These are phyloP conservation scores for Aschersonia sp. DNA, from an alignment of 2,329 filamentous ascomycete species.

Conservation along the genomic window DNA sequence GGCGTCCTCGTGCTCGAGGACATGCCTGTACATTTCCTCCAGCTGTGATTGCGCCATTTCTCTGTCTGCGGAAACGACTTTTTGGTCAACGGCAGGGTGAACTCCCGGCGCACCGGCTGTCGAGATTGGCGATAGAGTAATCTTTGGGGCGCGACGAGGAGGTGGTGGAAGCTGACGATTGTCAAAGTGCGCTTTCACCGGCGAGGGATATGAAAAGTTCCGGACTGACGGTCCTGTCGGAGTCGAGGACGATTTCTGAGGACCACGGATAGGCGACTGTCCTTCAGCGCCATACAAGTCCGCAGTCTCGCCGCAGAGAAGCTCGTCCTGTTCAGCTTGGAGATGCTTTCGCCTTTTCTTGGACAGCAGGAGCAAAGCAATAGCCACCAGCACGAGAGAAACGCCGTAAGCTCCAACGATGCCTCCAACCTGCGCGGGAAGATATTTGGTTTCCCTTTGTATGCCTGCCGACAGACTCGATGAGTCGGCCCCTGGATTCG, in stretches of 20 bases:
- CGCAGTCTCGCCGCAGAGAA: constrained; percentile 21
- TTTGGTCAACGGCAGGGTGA: constrained; percentile 60
- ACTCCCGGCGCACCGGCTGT: constrained; percentile 37
- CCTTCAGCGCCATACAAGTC: constrained; percentile 9
- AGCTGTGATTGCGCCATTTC: constrained; percentile 67
- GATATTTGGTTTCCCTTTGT: constrained; percentile 43
- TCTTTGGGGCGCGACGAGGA: constrained; percentile 20
- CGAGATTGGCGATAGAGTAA: constrained; percentile 31
- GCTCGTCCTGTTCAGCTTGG: constrained; percentile 35
- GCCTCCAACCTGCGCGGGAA: constrained; percentile 71
- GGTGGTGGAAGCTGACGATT: constrained; percentile 1
- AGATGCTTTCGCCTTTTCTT: constrained; percentile 39
- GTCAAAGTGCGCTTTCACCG: constrained; percentile 19
- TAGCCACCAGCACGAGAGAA: constrained; percentile 59
- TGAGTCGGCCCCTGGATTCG: constrained; percentile 44
- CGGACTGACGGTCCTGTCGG: constrained; percentile 11
- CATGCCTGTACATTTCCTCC: constrained; percentile 80
- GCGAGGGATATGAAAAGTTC: constrained; percentile 37
- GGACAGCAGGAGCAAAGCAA: constrained; percentile 45
- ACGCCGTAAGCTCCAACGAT: constrained; percentile 74
- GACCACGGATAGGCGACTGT: too few species aligned
- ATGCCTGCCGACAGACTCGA: constrained; percentile 43
- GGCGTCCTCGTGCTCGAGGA: constrained; percentile 74
- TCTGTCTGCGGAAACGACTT: constrained; percentile 59
- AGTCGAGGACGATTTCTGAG: too few species aligned